Evolutionary conservation across 2,329 filamentous ascomycete species (phyloP).

Genomic region (Fusarium xylarioides): DNA sequence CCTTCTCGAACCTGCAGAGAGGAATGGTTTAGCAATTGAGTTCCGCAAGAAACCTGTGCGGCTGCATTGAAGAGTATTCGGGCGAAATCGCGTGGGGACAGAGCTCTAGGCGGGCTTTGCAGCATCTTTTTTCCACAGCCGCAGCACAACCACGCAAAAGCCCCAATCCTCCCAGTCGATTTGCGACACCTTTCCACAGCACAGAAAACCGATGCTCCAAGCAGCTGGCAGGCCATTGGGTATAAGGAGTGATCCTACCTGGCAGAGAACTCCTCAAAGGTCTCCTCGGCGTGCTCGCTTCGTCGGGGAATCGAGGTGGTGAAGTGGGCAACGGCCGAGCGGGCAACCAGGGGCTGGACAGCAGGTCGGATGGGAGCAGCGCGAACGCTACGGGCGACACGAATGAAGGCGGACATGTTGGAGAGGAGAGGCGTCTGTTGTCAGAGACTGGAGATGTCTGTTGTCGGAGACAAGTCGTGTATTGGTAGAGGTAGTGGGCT

Average conservation of each 20-base stretch:
- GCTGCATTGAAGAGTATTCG: conserved; percentile 41
- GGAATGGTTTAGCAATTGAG: conserved; percentile 44
- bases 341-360: conserved; percentile 63
- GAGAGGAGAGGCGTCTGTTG: conserved; percentile 34
- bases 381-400: conserved; percentile 75
- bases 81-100: conserved; percentile 41
- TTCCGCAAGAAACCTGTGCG: conserved; percentile 23
- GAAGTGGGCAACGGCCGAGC: conserved; percentile 67
- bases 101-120: conserved; percentile 37
- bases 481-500: conserved; percentile 39
- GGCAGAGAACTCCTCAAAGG: conserved; percentile 97
- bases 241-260: conserved; percentile 70
- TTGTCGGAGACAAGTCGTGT: conserved; percentile 25
- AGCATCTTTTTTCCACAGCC: conserved; percentile 39
- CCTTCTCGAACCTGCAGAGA: conserved; percentile 90
- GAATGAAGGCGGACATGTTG: conserved; percentile 77
- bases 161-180: neutral
- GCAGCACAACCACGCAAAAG: conserved; percentile 12
- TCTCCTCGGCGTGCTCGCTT: conserved; percentile 86
- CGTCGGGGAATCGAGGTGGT: conserved; percentile 68
- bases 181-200: neutral
- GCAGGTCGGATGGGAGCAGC: conserved; percentile 68
- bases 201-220: neutral
- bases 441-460: conserved; percentile 34
- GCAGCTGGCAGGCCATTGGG: conserved; percentile 29